A percentile compares a stretch with the other conserved stretches of the same genome.
Evolutionary conservation across 2,329 filamentous ascomycete species (phyloP).

Genomic region (Zasmidium citrigriseum): DNA sequence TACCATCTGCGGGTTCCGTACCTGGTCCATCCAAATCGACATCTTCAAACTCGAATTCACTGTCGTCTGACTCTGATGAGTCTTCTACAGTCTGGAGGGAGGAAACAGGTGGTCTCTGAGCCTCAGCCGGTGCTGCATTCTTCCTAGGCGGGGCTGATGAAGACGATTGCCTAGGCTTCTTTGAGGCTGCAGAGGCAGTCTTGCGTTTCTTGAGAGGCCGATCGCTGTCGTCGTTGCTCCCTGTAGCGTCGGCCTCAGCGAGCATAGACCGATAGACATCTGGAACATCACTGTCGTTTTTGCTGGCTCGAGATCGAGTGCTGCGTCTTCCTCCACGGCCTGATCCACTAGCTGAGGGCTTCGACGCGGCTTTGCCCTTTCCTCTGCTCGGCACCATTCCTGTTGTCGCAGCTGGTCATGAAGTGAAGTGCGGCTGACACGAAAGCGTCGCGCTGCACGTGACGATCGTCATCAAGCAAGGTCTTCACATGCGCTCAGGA

Average conservation of each 20-base stretch:
- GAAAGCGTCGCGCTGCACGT: slow-evolving; percentile 19
- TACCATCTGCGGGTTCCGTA: slow-evolving; percentile 28
- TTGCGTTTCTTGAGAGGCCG: slow-evolving; percentile 33
- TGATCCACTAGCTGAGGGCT: neutral
- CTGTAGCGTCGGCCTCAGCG: slow-evolving; percentile 25
- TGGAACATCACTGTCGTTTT: slow-evolving; percentile 11
- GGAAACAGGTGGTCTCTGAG: neutral
- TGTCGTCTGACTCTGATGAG: slow-evolving; percentile 42
- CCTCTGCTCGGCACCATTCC: slow-evolving; percentile 35
- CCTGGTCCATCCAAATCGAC: slow-evolving; percentile 48
- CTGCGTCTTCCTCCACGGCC: slow-evolving; percentile 12
- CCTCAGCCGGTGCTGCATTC: neutral
- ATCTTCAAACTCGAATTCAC: slow-evolving; percentile 66
- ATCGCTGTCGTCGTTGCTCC: slow-evolving; percentile 10
- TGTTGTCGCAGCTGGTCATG: neutral
- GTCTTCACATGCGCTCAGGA: neutral
- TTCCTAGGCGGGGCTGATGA: neutral
- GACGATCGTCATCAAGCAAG: neutral
- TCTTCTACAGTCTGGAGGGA: slow-evolving; percentile 31
- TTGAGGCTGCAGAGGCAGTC: slow-evolving; percentile 8
- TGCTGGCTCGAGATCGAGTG: slow-evolving; percentile 11
- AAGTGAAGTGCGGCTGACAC: slow-evolving; percentile 8
- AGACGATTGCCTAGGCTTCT: neutral
- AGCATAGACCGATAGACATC: slow-evolving; percentile 34
- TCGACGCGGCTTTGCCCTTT: slow-evolving; percentile 22